Percentiles rank a stretch among this genome's conserved stretches.
These are phyloP conservation scores for Coleophoma crateriformis DNA, from an alignment of 2,329 filamentous ascomycete genomes.

Conservation along the genomic window DNA sequence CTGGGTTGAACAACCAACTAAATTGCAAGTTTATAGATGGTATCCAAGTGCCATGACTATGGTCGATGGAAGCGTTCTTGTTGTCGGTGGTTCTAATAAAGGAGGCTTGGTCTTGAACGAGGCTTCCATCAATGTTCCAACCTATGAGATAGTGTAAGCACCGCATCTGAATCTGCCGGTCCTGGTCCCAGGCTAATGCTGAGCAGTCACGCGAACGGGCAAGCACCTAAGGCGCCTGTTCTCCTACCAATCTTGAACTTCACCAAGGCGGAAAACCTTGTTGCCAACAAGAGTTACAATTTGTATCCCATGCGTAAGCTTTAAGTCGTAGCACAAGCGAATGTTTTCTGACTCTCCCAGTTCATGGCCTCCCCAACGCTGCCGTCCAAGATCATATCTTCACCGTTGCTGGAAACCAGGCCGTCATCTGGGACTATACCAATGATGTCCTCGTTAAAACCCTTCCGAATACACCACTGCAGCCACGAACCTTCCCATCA, in stretches of 20 bases:
- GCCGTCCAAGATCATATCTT: neutral
- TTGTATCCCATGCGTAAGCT: conserved; percentile 1
- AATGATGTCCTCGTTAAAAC: neutral
- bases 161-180: neutral
- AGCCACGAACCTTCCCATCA: neutral
- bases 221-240: neutral
- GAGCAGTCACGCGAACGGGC: neutral
- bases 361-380: neutral
- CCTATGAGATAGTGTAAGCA: neutral
- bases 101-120: conserved; percentile 1
- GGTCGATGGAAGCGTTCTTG: neutral
- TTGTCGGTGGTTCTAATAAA: conserved; percentile 1
- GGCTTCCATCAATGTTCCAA: conserved; percentile 2
- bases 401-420: neutral
- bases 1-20: neutral
- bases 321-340: no score
- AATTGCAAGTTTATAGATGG: conserved; percentile 1
- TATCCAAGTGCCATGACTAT: neutral
- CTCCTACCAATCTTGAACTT: conserved; percentile 1
- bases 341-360: neutral
- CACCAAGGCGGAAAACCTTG: conserved; percentile 1
- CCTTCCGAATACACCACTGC: neutral
- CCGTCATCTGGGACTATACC: conserved; percentile 1
- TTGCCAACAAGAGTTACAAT: neutral
- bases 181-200: no score